These are phyloP conservation scores for Tulasnella sp. DNA, from an alignment of 768 basidiomycete genomes.

Conservation along the genomic window DNA sequence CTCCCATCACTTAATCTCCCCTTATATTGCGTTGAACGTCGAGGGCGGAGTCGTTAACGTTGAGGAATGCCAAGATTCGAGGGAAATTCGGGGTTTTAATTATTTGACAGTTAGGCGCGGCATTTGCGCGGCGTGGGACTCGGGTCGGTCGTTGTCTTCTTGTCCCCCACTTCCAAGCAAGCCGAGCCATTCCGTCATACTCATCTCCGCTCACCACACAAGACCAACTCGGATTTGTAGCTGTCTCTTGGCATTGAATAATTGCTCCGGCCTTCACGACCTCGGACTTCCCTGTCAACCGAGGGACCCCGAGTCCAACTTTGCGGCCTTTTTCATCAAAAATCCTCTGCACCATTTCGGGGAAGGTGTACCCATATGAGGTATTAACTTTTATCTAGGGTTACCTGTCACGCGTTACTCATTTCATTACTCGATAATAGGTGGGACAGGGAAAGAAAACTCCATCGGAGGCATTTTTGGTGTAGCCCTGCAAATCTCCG, in stretches of 20 bases:
- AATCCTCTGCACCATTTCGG: not conserved
- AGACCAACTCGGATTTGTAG: not conserved
- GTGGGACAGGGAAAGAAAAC: not conserved
- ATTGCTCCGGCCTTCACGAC: not conserved
- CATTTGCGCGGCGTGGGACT: not conserved
- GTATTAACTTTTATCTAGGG: not conserved
- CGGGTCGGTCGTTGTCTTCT: not conserved
- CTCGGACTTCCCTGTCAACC: no score
- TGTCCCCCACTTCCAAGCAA: not conserved
- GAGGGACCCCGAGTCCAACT: not conserved
- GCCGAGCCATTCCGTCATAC: not conserved
- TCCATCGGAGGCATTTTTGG: not conserved
- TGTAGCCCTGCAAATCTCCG: not conserved
- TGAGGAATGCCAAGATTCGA: not conserved
- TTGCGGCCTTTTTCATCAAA: no score
- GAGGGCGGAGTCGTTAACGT: not conserved
- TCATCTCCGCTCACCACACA: not conserved
- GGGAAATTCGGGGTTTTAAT: not conserved
- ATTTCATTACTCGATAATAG: not conserved
- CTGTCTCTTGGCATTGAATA: not conserved
- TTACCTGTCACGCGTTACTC: not conserved
- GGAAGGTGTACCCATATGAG: not conserved
- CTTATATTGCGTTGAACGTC: not conserved
- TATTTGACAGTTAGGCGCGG: not conserved
- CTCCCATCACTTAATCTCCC: no score